These are phyloP conservation scores for Fusarium albidum DNA, from an alignment of 2,329 filamentous ascomycete genomes.

Conservation along the genomic window DNA sequence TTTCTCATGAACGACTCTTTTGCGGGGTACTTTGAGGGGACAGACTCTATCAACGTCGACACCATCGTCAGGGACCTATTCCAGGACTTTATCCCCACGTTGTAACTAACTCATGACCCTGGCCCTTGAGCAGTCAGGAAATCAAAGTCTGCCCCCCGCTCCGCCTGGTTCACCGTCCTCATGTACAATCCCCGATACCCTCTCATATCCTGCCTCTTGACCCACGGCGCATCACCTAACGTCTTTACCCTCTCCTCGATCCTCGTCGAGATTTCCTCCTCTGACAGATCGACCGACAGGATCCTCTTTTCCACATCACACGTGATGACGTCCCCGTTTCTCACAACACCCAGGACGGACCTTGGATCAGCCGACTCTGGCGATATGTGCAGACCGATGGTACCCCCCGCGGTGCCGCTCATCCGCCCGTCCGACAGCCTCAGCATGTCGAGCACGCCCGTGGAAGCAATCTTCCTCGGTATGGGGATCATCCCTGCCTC, in stretches of 20 bases:
- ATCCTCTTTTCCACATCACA: slow-evolving; percentile 78
- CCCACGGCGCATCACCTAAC: slow-evolving; percentile 44
- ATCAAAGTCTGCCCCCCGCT: slow-evolving; percentile 68
- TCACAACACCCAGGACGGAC: slow-evolving; percentile 80
- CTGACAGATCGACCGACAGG: slow-evolving; percentile 65
- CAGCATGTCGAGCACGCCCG: slow-evolving; percentile 80
- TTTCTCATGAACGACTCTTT: slow-evolving; percentile 39
- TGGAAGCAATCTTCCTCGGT: slow-evolving; percentile 80
- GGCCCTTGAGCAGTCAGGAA: slow-evolving; percentile 61
- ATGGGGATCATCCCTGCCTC: slow-evolving; percentile 73
- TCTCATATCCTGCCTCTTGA: slow-evolving; percentile 50
- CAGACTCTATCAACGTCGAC: slow-evolving; percentile 43
- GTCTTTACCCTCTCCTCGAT: slow-evolving; percentile 66
- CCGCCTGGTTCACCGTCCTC: slow-evolving; percentile 66
- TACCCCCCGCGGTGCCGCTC: slow-evolving; percentile 86
- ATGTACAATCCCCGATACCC: slow-evolving; percentile 69
- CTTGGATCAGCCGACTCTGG: slow-evolving; percentile 82
- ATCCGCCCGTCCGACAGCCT: slow-evolving; percentile 89
- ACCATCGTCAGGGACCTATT: slow-evolving; percentile 46
- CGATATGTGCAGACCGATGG: slow-evolving; percentile 87
- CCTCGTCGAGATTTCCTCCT: slow-evolving; percentile 73
- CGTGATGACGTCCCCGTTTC: slow-evolving; percentile 78
- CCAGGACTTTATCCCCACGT: slow-evolving; percentile 48
- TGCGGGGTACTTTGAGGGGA: slow-evolving; percentile 40
- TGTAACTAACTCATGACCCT: background rate